phyloP scores from a whole-genome alignment of 2,329 filamentous ascomycete species.

The Aspergillus brunneoviolaceus region DNA sequence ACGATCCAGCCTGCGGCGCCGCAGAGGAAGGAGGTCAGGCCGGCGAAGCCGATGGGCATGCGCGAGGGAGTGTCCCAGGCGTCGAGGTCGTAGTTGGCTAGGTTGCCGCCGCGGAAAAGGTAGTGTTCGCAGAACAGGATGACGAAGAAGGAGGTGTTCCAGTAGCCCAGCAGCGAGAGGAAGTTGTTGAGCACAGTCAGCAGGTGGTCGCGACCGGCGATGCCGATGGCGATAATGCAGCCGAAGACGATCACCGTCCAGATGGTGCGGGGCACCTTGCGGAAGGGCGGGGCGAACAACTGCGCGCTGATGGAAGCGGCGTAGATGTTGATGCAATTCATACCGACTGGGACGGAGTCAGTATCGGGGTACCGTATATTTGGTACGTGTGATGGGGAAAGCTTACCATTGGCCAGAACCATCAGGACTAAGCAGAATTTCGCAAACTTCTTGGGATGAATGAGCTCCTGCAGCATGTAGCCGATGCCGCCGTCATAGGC shows the following conservation, averaged over 20 bases:
- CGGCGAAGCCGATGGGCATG: slow-evolving; percentile 49
- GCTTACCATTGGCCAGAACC: slow-evolving; percentile 31
- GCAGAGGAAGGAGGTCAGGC: slow-evolving; percentile 45
- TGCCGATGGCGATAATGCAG: slow-evolving; percentile 47
- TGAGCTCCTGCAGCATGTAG: slow-evolving; percentile 47
- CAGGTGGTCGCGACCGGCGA: slow-evolving; percentile 46
- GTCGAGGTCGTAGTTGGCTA: slow-evolving; percentile 50
- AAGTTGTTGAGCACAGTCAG: slow-evolving; percentile 50
- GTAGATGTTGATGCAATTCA: slow-evolving; percentile 50
- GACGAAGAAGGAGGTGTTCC: slow-evolving; percentile 51
- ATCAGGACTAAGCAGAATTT: slow-evolving; percentile 44
- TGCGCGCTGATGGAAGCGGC: slow-evolving; percentile 37
- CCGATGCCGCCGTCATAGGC: slow-evolving; percentile 41
- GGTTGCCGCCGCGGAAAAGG: slow-evolving; percentile 46
- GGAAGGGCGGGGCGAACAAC: slow-evolving; percentile 45
- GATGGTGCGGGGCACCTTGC: slow-evolving; percentile 48
- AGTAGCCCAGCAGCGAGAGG: slow-evolving; percentile 52
- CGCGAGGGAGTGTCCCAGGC: slow-evolving; percentile 48
- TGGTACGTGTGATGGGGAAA: neutral
- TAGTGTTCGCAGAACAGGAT: slow-evolving; percentile 53
- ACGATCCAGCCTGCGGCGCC: slow-evolving; percentile 53
- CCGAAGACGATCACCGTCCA: slow-evolving; percentile 51
- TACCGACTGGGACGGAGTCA: slow-evolving; percentile 34
- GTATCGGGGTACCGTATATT: neutral
- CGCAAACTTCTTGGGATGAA: slow-evolving; percentile 49